A percentile compares a stretch with the other conserved stretches of the same genome.
These are phyloP conservation scores for Euphorbia peplus DNA, from an alignment of 345 rosid species.

Conservation along the genomic window DNA sequence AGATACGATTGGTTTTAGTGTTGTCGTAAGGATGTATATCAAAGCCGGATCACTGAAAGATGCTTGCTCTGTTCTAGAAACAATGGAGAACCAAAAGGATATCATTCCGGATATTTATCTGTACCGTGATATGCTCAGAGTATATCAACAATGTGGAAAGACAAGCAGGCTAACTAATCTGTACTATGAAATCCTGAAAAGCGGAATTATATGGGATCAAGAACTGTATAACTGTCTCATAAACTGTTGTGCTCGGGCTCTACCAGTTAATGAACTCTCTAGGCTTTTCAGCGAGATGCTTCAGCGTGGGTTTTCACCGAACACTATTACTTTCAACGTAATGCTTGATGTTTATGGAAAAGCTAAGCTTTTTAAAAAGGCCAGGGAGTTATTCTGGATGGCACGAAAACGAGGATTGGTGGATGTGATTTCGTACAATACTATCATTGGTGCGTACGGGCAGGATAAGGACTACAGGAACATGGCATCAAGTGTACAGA, in stretches of 20 bases:
- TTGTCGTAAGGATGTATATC: slow-evolving; percentile 75
- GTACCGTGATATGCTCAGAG: slow-evolving; percentile 77
- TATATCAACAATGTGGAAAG: slow-evolving; percentile 68
- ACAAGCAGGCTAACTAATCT: slow-evolving; percentile 47
- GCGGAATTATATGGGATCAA: slow-evolving; percentile 74
- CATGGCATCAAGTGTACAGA: slow-evolving; percentile 58
- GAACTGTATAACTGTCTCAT: slow-evolving; percentile 79
- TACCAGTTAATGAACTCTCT: slow-evolving; percentile 72
- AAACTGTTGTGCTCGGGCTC: slow-evolving; percentile 85
- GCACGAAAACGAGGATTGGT: slow-evolving; percentile 64
- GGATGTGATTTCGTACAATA: slow-evolving; percentile 81
- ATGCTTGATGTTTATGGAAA: slow-evolving; percentile 85
- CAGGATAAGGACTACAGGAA: slow-evolving; percentile 50
- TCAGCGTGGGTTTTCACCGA: slow-evolving; percentile 60
- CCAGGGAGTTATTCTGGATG: slow-evolving; percentile 50
- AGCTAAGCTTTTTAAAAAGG: slow-evolving; percentile 73
- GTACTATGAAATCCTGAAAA: slow-evolving; percentile 55
- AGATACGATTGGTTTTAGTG: slow-evolving; percentile 71
- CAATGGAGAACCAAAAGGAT: slow-evolving; percentile 58
- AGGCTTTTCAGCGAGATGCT: slow-evolving; percentile 72
- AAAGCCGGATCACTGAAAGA: slow-evolving; percentile 71
- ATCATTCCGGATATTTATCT: slow-evolving; percentile 70
- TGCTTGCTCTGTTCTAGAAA: slow-evolving; percentile 67
- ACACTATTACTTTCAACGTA: slow-evolving; percentile 59
- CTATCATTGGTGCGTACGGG: slow-evolving; percentile 75